Conservation (phyloP, 1,284 basidiomycete species). For the Ceratobasidium sp. region DNA sequence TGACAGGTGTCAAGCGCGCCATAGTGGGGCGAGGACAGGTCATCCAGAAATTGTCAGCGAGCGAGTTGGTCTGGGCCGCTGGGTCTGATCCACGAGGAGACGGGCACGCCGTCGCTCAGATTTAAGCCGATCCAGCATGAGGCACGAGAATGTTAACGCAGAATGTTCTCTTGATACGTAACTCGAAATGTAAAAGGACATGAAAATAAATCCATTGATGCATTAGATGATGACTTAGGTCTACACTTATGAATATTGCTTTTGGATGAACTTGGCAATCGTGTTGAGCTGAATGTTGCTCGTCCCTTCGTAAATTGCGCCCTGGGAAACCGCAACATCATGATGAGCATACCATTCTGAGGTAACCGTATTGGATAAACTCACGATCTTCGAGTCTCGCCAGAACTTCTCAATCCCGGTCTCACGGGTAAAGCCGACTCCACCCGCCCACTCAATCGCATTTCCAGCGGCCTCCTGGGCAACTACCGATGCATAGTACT, state of each 20-base stretch:
- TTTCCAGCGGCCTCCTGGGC: conserved; percentile 89
- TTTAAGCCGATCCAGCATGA: conserved; percentile 61
- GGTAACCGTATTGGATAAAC: conserved; percentile 54
- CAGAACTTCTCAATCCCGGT: conserved; percentile 95
- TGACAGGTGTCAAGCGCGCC: conserved; percentile 72
- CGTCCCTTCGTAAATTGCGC: conserved; percentile 95
- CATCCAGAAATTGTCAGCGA: conserved; percentile 82
- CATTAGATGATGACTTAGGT: background rate
- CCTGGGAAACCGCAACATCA: conserved; percentile 61
- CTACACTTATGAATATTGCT: conserved; percentile 70
- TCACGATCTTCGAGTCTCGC: conserved; percentile 95
- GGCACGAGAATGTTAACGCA: background rate
- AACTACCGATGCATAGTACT: conserved; percentile 89
- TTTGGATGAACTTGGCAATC: conserved; percentile 92
- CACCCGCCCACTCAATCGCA: conserved; percentile 98
- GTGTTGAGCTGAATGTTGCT: conserved; percentile 98
- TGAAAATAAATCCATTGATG: conserved; percentile 13
- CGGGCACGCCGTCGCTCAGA: conserved; percentile 90
- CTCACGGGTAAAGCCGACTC: conserved; percentile 94
- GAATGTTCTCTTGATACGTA: background rate
- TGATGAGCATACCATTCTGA: conserved; percentile 20
- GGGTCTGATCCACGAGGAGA: conserved; percentile 90
- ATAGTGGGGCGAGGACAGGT: conserved; percentile 95
- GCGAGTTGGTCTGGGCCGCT: conserved; percentile 84
- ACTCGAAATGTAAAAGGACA: background rate